phyloP scores from a whole-genome alignment of 352 stramenopile genomes.

The Globisporangium mamillatum region DNA sequence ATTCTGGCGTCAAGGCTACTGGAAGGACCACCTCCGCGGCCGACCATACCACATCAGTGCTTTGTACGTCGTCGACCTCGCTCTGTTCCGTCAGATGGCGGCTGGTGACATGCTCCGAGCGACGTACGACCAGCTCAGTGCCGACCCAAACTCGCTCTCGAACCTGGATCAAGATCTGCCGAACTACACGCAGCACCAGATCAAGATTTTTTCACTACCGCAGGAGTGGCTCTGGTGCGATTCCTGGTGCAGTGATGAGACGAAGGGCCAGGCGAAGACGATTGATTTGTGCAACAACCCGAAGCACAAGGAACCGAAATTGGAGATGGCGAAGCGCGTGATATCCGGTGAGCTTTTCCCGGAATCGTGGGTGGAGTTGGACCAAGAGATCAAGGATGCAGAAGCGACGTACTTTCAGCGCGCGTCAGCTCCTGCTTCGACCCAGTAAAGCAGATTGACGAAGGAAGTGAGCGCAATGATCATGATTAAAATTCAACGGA shows the following conservation, averaged over 20 bases:
- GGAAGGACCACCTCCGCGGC: conserved; percentile 95
- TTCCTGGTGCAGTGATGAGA: conserved; percentile 98
- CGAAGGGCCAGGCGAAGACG: conserved; percentile 97
- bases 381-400: conserved; percentile 93
- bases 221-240: conserved; percentile 99
- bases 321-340: conserved; percentile 99
- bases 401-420: conserved; percentile 30
- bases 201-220: conserved; percentile 97
- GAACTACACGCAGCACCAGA: conserved; percentile 96
- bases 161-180: conserved; percentile 99
- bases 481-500: neutral
- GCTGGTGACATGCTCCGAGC: conserved; percentile 95
- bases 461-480: conserved; percentile 2
- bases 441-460: neutral
- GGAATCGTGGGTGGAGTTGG: conserved; percentile 98
- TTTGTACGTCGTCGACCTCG: conserved; percentile 99
- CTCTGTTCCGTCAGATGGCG: conserved; percentile 91
- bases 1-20: conserved; percentile 99
- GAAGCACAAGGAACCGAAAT: conserved; percentile 99
- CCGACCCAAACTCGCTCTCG: conserved; percentile 97
- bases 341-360: conserved; percentile 97
- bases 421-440: neutral
- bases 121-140: conserved; percentile 96
- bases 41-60: conserved; percentile 99
- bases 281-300: conserved; percentile 99